Conservation (phyloP, 148 eudicot genomes). For the Cornus florida region DNA sequence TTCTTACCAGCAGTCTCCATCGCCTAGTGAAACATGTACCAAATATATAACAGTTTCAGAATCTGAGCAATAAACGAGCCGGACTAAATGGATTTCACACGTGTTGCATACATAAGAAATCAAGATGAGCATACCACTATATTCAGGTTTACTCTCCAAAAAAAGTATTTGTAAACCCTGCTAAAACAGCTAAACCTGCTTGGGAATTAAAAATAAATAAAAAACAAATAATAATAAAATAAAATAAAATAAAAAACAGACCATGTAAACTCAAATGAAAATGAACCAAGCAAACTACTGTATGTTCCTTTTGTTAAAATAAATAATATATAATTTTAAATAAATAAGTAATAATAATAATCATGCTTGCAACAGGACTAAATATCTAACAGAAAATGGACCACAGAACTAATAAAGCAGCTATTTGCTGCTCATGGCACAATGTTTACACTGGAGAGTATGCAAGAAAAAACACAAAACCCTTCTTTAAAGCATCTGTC, state of each 20-base stretch:
- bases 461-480: background rate
- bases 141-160: conserved; percentile 79
- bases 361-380: background rate
- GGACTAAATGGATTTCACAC: background rate
- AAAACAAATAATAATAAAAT: background rate
- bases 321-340: too few relatives aligned
- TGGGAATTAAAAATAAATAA: background rate
- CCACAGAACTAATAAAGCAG: background rate
- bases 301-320: background rate
- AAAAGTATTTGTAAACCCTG: conserved; percentile 88
- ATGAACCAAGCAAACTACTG: background rate
- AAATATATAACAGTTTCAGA: conserved; percentile 2
- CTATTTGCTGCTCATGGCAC: background rate
- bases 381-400: background rate
- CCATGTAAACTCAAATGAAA: background rate
- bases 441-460: background rate
- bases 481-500: background rate
- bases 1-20: conserved; percentile 84
- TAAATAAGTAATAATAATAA: background rate
- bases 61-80: background rate
- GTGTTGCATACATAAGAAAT: background rate
- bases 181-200: conserved; percentile 86
- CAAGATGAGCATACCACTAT: conserved; percentile 40
- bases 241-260: conserved; percentile 5
- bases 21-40: conserved; percentile 46